Base-by-base conservation (phyloP, 306 rosid species). In the Sechiopsis laciniata region DNA sequence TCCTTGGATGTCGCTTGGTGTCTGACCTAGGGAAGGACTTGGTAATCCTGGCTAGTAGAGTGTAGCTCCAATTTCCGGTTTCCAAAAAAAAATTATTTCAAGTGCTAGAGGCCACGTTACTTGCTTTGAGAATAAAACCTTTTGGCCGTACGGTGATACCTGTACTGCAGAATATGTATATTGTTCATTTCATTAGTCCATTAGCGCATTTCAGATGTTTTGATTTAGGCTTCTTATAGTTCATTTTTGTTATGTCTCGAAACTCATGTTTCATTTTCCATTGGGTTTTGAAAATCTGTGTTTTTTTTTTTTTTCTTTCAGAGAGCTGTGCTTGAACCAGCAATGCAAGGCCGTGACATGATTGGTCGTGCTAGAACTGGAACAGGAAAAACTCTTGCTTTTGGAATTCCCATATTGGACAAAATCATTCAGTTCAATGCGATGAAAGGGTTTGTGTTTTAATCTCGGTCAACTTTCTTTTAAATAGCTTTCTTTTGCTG, bases 291-390 rank as follows among this genome's bases (percentile, higher is more conserved):
- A 70, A 51, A 70, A 15, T 51, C 15, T 70, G 74, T 26, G 32
- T 37, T 2, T 78, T 12, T 40, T 78, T 71, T 67, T 26, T 52
- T 9, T 45, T 14, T 74, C 53, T 21, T 55, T 57, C 40, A 95
- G 99, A 89, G 76, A 82, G 99, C 99, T 59, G 99, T 95, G 78
- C 79, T 95, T 73, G 99, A 89, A 76, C 99, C 99, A 59, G 97
- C 97, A 53, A 95, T 89, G 96, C 92, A 91, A 81, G 99, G 99
- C 56, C 97, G 91, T 54, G 99, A 95, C 74, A 95, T 95, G 99
- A 88, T 95, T 12, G 97, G 97, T 74, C 92, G 99, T 8, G 99
- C 99, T 59, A 88, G 99, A 82, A 95, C 99, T 2, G 99, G 99
- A 83, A 95, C 99, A 4, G 99, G 99, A 77, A 95, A 95, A 72